Evolutionary conservation across 495 filamentous ascomycete genomes (phyloP).

Genomic region (Lineolata rhizophorae): DNA sequence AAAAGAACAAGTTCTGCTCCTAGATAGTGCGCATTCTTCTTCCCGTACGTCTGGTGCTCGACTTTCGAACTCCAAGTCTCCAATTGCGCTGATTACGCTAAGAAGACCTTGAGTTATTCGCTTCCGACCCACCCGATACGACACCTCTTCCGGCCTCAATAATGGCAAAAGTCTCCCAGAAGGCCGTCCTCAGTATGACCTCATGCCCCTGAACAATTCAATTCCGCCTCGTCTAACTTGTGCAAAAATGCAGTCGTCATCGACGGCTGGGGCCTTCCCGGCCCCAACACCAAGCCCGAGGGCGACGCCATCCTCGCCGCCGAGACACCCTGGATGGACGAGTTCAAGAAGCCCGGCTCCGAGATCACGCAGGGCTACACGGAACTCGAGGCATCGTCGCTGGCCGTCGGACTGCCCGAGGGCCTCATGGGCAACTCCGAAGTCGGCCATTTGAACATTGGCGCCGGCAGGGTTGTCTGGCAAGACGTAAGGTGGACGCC

Average conservation of each 20-base stretch:
- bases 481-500: conserved; percentile 40
- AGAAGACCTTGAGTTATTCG: too few species aligned
- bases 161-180: conserved; percentile 72
- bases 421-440: conserved; percentile 98
- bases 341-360: conserved; percentile 36
- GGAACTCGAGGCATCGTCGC: conserved; percentile 82
- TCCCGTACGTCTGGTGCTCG: too few species aligned
- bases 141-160: too few species aligned
- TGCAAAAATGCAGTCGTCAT: conserved; percentile 97
- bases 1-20: too few species aligned
- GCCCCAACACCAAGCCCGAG: conserved; percentile 49
- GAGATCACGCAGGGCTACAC: conserved; percentile 58
- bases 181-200: conserved; percentile 65
- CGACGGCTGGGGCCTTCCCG: conserved; percentile 91
- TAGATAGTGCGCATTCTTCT: too few species aligned
- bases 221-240: too few species aligned
- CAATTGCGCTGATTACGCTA: too few species aligned
- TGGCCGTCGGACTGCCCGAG: conserved; percentile 87
- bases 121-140: too few species aligned
- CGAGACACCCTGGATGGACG: conserved; percentile 78
- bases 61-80: too few species aligned
- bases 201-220: conserved; percentile 1
- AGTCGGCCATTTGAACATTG: conserved; percentile 96
- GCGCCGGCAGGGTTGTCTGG: conserved; percentile 94
- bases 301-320: conserved; percentile 91